A percentile compares a stretch with the other conserved stretches of the same genome.
These are phyloP conservation scores for Alternaria infectoria DNA, from an alignment of 2,329 filamentous ascomycete genomes.

Conservation along the genomic window DNA sequence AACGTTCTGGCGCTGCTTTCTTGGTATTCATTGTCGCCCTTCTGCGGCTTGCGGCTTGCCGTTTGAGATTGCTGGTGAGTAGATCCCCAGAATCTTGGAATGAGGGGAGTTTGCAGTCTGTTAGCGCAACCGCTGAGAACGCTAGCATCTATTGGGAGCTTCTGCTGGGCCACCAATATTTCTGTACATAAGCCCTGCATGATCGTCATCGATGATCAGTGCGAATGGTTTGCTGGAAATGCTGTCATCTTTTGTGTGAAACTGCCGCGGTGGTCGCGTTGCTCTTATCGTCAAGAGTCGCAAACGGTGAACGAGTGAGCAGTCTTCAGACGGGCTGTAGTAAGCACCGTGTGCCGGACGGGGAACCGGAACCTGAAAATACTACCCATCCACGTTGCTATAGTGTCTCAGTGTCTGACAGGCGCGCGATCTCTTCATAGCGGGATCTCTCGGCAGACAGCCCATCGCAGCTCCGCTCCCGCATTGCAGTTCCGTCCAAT, in stretches of 20 bases:
- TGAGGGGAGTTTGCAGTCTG: background rate
- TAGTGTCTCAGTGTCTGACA: conserved; percentile 11
- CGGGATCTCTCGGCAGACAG: conserved; percentile 27
- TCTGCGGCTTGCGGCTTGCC: conserved; percentile 2
- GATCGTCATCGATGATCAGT: conserved; percentile 32
- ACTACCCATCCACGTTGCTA: background rate
- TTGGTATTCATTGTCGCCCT: background rate
- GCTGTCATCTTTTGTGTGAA: conserved; percentile 31
- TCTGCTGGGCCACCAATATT: conserved; percentile 47
- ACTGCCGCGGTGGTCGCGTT: conserved; percentile 4
- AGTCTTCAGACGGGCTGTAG: conserved; percentile 8
- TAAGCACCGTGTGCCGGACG: conserved; percentile 13
- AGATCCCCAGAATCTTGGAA: conserved; percentile 4
- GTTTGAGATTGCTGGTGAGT: conserved; percentile 19
- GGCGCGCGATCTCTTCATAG: conserved; percentile 19
- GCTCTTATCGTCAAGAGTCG: conserved; percentile 21
- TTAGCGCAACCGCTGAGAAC: conserved; percentile 13
- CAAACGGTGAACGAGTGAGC: conserved; percentile 9
- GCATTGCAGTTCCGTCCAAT: conserved; percentile 17
- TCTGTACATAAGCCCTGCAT: conserved; percentile 47
- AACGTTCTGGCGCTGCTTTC: background rate
- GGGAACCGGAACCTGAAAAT: conserved; percentile 4
- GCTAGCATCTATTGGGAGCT: conserved; percentile 25
- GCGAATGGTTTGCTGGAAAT: conserved; percentile 22
- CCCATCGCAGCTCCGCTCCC: conserved; percentile 16